Conservation (phyloP, 2,329 filamentous ascomycete species). For the Penicillium sp. region DNA sequence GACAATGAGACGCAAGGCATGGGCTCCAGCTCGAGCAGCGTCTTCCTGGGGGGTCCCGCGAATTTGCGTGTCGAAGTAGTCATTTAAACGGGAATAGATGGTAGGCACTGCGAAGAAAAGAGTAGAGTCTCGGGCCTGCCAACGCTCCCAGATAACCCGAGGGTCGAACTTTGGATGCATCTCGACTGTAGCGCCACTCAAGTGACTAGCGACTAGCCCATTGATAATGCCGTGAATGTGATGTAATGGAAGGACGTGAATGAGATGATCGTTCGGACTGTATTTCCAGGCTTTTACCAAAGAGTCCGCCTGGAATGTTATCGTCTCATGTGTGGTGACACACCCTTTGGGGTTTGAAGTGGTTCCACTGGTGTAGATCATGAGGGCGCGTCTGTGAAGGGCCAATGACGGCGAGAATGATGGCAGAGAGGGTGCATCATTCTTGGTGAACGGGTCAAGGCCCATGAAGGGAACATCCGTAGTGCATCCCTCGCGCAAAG, state of each 20-base stretch:
- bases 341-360: slow-evolving; percentile 45
- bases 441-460: slow-evolving; percentile 26
- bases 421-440: slow-evolving; percentile 28
- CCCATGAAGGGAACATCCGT: slow-evolving; percentile 33
- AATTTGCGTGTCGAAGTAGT: slow-evolving; percentile 44
- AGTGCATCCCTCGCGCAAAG: slow-evolving; percentile 31
- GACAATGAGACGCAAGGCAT: slow-evolving; percentile 39
- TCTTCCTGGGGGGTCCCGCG: slow-evolving; percentile 35
- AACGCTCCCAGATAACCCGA: slow-evolving; percentile 48
- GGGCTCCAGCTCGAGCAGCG: slow-evolving; percentile 33
- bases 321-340: slow-evolving; percentile 44
- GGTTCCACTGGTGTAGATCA: slow-evolving; percentile 46
- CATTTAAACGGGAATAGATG: slow-evolving; percentile 50
- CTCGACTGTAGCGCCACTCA: slow-evolving; percentile 49
- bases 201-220: slow-evolving; percentile 48
- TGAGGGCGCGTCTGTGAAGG: slow-evolving; percentile 36
- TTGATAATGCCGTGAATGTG: slow-evolving; percentile 54
- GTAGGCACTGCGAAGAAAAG: slow-evolving; percentile 55
- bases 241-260: slow-evolving; percentile 52
- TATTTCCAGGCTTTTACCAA: slow-evolving; percentile 35
- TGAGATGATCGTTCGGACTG: slow-evolving; percentile 42
- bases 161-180: slow-evolving; percentile 49
- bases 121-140: slow-evolving; percentile 40
- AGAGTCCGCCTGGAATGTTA: slow-evolving; percentile 33
- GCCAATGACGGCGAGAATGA: slow-evolving; percentile 30